Percentiles rank a stretch among this genome's conserved stretches.
Evolutionary conservation across 2,329 filamentous ascomycete species (phyloP).

Genomic region (Thermothelomyces thermophilus): DNA sequence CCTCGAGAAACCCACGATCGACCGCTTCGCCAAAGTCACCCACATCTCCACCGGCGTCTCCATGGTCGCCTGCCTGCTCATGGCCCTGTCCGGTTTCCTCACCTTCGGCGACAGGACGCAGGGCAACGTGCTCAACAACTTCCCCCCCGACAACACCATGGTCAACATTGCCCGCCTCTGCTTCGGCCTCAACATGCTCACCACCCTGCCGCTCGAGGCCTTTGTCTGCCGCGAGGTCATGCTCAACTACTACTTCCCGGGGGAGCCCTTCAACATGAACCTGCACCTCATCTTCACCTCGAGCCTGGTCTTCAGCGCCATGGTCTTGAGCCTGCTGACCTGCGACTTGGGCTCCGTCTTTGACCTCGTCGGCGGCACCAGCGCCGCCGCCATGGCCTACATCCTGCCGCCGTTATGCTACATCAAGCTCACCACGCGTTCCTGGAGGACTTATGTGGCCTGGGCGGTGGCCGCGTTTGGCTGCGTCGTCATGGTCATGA

Average conservation of each 20-base stretch:
- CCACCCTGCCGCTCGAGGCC: constrained; percentile 88
- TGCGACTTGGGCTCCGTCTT: constrained; percentile 94
- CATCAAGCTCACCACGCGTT: constrained; percentile 75
- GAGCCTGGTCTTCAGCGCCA: constrained; percentile 69
- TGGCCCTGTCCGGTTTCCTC: constrained; percentile 85
- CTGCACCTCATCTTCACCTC: constrained; percentile 85
- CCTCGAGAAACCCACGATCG: constrained; percentile 85
- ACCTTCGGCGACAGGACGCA: constrained; percentile 87
- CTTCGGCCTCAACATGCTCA: constrained; percentile 98
- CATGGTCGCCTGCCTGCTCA: constrained; percentile 80
- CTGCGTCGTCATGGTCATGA: constrained; percentile 28
- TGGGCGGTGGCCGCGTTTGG: constrained; percentile 28
- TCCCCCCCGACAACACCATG: constrained; percentile 81
- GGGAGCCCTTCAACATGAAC: constrained; percentile 70
- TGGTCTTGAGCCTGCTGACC: constrained; percentile 72
- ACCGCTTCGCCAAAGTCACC: constrained; percentile 88
- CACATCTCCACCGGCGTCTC: constrained; percentile 89
- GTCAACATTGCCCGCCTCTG: constrained; percentile 92
- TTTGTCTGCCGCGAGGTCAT: constrained; percentile 98
- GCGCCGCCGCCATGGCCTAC: constrained; percentile 88
- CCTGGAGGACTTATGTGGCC: constrained; percentile 30
- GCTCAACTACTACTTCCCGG: constrained; percentile 70
- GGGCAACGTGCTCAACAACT: constrained; percentile 98
- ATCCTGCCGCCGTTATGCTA: constrained; percentile 93
- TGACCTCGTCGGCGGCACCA: constrained; percentile 91